phyloP scores from a whole-genome alignment of 2,329 filamentous ascomycete species.

The Exophiala bonariae region DNA sequence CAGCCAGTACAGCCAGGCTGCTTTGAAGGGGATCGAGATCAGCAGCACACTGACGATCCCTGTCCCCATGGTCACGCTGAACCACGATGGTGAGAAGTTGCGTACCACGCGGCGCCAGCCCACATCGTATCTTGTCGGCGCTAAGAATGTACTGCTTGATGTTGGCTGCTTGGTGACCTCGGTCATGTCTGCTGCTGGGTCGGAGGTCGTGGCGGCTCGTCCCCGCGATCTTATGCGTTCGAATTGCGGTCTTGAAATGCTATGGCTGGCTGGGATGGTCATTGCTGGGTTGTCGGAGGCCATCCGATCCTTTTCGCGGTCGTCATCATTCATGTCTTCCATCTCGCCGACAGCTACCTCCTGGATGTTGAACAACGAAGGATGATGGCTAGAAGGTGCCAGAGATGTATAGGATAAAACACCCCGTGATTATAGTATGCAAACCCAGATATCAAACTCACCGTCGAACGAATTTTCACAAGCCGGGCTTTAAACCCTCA shows the following conservation, averaged over 20 bases:
- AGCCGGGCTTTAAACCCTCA: too few species aligned
- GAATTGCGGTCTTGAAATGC: conserved; percentile 7
- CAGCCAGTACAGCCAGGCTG: conserved; percentile 58
- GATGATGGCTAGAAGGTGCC: too few species aligned
- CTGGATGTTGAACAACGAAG: too few species aligned
- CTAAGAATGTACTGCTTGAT: not conserved
- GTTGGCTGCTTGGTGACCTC: not conserved
- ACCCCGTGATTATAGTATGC: too few species aligned
- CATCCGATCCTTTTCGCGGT: conserved; percentile 18
- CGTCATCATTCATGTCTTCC: conserved; percentile 7
- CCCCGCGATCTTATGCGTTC: conserved; percentile 6
- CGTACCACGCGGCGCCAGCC: conserved; percentile 40
- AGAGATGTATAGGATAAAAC: too few species aligned
- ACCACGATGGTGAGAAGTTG: conserved; percentile 53
- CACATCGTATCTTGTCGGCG: conserved; percentile 36
- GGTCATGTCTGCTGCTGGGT: conserved; percentile 1
- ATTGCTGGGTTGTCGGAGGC: conserved; percentile 29
- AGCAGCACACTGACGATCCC: conserved; percentile 66
- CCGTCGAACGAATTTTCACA: too few species aligned
- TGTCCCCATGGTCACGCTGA: conserved; percentile 65
- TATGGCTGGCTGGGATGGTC: conserved; percentile 18
- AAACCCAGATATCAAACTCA: too few species aligned
- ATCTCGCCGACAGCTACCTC: too few species aligned
- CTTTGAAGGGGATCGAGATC: conserved; percentile 62
- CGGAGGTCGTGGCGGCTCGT: not conserved